phyloP scores from a whole-genome alignment of 176 grass and related monocot species.

The Thinopyrum elongatum region DNA sequence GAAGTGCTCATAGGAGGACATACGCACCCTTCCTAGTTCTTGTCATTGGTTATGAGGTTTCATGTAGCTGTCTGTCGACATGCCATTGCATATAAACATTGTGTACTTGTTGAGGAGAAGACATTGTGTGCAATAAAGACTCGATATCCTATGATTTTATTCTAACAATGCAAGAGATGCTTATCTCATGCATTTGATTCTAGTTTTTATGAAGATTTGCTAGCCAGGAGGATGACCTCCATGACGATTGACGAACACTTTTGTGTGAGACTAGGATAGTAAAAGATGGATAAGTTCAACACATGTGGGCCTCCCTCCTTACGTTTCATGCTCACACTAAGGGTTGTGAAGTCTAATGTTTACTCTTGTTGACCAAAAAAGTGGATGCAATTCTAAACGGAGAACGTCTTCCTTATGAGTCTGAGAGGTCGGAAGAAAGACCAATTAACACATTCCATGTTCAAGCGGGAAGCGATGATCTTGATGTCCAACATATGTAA shows the following conservation, averaged over 20 bases:
- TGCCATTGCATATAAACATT: neutral
- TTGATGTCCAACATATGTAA: too few species aligned
- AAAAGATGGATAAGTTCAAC: too few species aligned
- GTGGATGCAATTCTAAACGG: too few species aligned
- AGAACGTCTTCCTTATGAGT: too few species aligned
- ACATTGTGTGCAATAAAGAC: neutral
- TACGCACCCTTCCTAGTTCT: neutral
- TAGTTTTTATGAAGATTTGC: neutral
- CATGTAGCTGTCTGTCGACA: neutral
- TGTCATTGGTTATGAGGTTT: neutral
- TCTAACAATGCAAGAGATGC: neutral
- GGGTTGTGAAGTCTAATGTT: too few species aligned
- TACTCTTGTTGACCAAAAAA: too few species aligned
- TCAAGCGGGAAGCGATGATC: too few species aligned
- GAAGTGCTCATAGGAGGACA: neutral
- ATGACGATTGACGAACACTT: neutral
- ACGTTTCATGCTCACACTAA: too few species aligned
- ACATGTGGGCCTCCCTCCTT: too few species aligned
- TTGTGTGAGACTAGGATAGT: too few species aligned
- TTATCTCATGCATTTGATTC: neutral
- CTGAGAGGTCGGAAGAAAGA: too few species aligned
- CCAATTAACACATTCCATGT: too few species aligned
- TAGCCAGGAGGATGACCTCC: neutral
- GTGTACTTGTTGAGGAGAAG: neutral
- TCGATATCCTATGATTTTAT: neutral